Evolutionary conservation across 2,329 filamentous ascomycete genomes (phyloP).

Genomic region (Dothideomycetidae sp.): DNA sequence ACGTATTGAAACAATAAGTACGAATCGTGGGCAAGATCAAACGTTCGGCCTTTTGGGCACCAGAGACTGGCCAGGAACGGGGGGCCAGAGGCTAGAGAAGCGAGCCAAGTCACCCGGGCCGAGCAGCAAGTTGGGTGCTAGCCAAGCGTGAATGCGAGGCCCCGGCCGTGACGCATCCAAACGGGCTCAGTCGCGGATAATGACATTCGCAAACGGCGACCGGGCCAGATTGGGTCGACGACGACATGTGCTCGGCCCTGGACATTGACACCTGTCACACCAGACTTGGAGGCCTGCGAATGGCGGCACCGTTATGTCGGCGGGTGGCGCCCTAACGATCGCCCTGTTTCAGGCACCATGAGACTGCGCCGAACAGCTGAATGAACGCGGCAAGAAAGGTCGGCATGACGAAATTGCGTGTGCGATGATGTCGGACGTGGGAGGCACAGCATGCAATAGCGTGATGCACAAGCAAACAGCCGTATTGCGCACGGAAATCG

Average conservation of each 20-base stretch:
- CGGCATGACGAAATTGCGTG: too few species aligned
- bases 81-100: constrained; percentile 1
- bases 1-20: constrained; percentile 7
- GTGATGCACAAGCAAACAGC: too few species aligned
- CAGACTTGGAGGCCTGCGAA: not conserved
- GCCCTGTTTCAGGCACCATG: not conserved
- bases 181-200: constrained; percentile 1
- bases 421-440: too few species aligned
- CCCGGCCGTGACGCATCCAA: constrained; percentile 8
- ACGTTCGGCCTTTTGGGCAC: constrained; percentile 4
- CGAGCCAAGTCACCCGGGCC: constrained; percentile 1
- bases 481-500: too few species aligned
- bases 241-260: not conserved
- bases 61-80: not conserved
- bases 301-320: not conserved
- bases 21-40: constrained; percentile 5
- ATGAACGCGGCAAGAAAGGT: too few species aligned
- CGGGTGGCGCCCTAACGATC: not conserved
- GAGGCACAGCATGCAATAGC: too few species aligned
- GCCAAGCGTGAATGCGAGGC: constrained; percentile 4
- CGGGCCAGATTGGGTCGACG: not conserved
- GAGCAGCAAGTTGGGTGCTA: constrained; percentile 1
- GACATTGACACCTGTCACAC: not conserved
- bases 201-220: not conserved
- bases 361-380: too few species aligned